These are phyloP conservation scores for Lentinula lateritia DNA, from an alignment of 768 basidiomycete genomes.

Conservation along the genomic window DNA sequence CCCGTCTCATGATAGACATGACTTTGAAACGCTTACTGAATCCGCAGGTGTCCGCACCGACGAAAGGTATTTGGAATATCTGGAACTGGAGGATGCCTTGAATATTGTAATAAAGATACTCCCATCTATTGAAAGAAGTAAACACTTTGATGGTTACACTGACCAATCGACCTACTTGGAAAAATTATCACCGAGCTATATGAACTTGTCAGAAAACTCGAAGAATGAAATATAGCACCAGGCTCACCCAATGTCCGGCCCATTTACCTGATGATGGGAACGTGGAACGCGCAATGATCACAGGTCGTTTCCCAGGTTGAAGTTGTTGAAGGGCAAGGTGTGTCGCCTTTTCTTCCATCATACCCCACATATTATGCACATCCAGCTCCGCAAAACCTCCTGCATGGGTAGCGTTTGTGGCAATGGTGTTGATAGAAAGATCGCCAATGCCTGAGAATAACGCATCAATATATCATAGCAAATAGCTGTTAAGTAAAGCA, in stretches of 20 bases:
- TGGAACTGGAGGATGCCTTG: slow-evolving; percentile 81
- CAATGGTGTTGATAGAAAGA: slow-evolving; percentile 51
- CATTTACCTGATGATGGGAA: slow-evolving; percentile 65
- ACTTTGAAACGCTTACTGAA: slow-evolving; percentile 36
- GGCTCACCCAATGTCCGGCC: slow-evolving; percentile 65
- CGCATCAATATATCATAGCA: slow-evolving; percentile 2
- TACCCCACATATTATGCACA: slow-evolving; percentile 65
- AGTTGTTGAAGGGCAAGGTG: slow-evolving; percentile 51
- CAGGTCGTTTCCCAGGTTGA: slow-evolving; percentile 58
- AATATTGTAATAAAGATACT: slow-evolving; percentile 64
- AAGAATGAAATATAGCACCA: neutral
- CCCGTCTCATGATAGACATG: slow-evolving; percentile 8
- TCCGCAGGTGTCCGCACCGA: slow-evolving; percentile 75
- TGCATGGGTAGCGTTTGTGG: slow-evolving; percentile 68
- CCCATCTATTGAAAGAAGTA: slow-evolving; percentile 45
- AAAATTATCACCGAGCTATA: slow-evolving; percentile 67
- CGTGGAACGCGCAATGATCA: slow-evolving; percentile 65
- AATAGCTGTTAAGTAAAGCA: slow-evolving; percentile 16
- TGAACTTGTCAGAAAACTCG: neutral
- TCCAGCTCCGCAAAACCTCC: slow-evolving; percentile 61
- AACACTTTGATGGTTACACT: neutral
- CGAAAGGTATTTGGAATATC: slow-evolving; percentile 78
- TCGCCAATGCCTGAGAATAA: slow-evolving; percentile 36
- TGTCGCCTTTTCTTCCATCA: slow-evolving; percentile 67
- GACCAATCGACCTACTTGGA: slow-evolving; percentile 1